These are phyloP conservation scores for Rubus parviflorus DNA, from an alignment of 306 rosid genomes.

Conservation along the genomic window DNA sequence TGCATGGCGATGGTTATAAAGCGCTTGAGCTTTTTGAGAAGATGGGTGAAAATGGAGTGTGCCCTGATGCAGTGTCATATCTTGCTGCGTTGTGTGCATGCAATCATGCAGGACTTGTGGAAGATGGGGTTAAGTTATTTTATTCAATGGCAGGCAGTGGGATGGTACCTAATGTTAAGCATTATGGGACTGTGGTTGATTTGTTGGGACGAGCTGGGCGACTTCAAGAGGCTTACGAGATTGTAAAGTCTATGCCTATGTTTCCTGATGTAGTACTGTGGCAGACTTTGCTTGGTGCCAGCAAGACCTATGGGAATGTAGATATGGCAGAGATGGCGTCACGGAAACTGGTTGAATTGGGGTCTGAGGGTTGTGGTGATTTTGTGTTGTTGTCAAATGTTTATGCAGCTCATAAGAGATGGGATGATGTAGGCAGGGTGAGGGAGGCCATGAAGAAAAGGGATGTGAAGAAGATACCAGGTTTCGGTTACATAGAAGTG, in stretches of 20 bases:
- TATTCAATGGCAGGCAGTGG: slow-evolving; percentile 47
- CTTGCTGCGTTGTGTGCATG: slow-evolving; percentile 76
- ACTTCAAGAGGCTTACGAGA: slow-evolving; percentile 69
- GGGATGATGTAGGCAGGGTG: slow-evolving; percentile 83
- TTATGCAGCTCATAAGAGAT: slow-evolving; percentile 72
- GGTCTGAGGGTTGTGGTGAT: slow-evolving; percentile 78
- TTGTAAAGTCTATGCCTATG: slow-evolving; percentile 57
- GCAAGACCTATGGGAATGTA: slow-evolving; percentile 79
- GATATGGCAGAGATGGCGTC: slow-evolving; percentile 83
- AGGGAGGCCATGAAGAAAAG: slow-evolving; percentile 65
- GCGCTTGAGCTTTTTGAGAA: slow-evolving; percentile 63
- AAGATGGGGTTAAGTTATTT: slow-evolving; percentile 69
- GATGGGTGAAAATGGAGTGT: slow-evolving; percentile 43
- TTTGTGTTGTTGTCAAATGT: slow-evolving; percentile 83
- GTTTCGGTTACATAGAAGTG: slow-evolving; percentile 76
- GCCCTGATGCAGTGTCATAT: slow-evolving; percentile 70
- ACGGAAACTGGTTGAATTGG: slow-evolving; percentile 70
- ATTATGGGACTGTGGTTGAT: slow-evolving; percentile 81
- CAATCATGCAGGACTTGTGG: slow-evolving; percentile 84
- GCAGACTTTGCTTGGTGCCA: slow-evolving; percentile 91
- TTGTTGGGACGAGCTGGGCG: slow-evolving; percentile 85
- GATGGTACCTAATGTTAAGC: slow-evolving; percentile 63
- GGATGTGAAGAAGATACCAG: slow-evolving; percentile 81
- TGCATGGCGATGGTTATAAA: slow-evolving; percentile 65
- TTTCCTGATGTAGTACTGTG: slow-evolving; percentile 71